A percentile compares a stretch with the other conserved stretches of the same genome.
Conservation (phyloP, 2,329 filamentous ascomycete genomes). For the Colletotrichum orbiculare region DNA sequence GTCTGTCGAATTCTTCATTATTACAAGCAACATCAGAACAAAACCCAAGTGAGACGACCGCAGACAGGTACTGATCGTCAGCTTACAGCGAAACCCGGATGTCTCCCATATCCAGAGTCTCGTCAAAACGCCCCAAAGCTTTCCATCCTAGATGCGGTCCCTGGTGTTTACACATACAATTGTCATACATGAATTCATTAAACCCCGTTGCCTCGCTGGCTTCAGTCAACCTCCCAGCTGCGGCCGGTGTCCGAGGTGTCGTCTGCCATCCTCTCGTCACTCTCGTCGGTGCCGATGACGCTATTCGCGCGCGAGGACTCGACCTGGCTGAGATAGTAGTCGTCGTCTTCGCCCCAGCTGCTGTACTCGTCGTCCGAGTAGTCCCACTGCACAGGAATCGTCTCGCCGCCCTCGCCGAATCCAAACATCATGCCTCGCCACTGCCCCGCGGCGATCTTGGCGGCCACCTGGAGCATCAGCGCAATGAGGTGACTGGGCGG, state of each 20-base stretch:
- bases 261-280: slow-evolving; percentile 35
- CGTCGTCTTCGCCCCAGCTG: slow-evolving; percentile 67
- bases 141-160: slow-evolving; percentile 28
- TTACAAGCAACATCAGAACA: slow-evolving; percentile 4
- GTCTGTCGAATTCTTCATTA: too few relatives aligned
- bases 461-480: slow-evolving; percentile 84
- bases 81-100: not conserved
- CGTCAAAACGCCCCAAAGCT: slow-evolving; percentile 16
- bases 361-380: slow-evolving; percentile 68
- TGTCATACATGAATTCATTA: slow-evolving; percentile 35
- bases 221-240: slow-evolving; percentile 37
- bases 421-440: slow-evolving; percentile 71
- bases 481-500: slow-evolving; percentile 83
- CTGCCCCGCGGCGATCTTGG: slow-evolving; percentile 74
- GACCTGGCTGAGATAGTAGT: slow-evolving; percentile 50
- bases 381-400: slow-evolving; percentile 70
- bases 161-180: slow-evolving; percentile 27
- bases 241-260: slow-evolving; percentile 33
- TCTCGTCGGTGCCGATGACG: slow-evolving; percentile 25
- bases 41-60: not conserved
- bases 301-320: slow-evolving; percentile 44
- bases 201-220: slow-evolving; percentile 3
- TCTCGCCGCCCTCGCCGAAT: slow-evolving; percentile 62
- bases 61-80: not conserved
- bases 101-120: slow-evolving; percentile 19